phyloP scores from a whole-genome alignment of 2,329 filamentous ascomycete species.

The Aureobasidium sp. region DNA sequence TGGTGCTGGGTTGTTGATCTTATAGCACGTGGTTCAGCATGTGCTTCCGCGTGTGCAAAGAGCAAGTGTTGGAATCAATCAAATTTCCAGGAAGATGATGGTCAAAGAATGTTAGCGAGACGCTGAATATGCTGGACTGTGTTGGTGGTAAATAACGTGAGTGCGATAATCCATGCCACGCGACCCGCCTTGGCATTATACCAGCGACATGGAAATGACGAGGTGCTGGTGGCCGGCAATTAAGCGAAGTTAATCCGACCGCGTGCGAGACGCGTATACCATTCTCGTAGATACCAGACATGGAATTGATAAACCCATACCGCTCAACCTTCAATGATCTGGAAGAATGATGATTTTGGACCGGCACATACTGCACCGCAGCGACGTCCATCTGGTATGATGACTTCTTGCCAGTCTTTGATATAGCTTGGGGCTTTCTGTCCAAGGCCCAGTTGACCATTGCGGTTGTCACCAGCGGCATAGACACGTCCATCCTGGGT shows the following conservation, averaged over 20 bases:
- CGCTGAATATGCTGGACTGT: neutral
- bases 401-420: conserved; percentile 24
- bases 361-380: conserved; percentile 1
- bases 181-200: neutral
- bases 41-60: neutral
- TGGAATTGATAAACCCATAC: neutral
- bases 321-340: neutral
- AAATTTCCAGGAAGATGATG: neutral
- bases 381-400: neutral
- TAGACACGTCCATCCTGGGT: conserved; percentile 46
- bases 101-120: neutral
- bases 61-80: neutral
- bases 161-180: neutral
- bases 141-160: neutral
- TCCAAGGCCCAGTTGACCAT: conserved; percentile 51
- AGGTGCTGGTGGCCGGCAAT: neutral
- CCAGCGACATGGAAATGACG: neutral
- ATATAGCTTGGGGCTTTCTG: conserved; percentile 17
- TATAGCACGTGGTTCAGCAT: neutral
- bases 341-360: conserved; percentile 8
- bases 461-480: conserved; percentile 50
- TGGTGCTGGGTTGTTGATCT: neutral
- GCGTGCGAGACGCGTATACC: neutral
- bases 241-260: neutral
- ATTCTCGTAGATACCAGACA: neutral